Evolutionary conservation across 148 eudicot genomes (phyloP), one percentile per base, ranked within the genome.

Genomic region (Rhododendron molle): DNA sequence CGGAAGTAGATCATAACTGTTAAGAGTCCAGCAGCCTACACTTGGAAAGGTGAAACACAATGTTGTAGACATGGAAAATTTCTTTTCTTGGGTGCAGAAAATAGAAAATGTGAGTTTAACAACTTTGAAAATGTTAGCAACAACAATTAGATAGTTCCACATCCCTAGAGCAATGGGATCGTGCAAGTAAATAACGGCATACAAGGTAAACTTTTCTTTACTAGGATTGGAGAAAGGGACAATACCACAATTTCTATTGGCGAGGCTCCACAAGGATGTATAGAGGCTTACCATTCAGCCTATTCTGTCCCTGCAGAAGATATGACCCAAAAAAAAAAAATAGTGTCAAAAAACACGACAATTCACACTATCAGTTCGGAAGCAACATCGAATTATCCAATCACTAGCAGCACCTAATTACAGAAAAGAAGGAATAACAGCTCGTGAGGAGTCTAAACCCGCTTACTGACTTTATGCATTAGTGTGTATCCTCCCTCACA

Each of bases 201-300:
- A 14, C 52, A 4, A 26, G 30, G 44, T 43, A 77, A 77, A 77
- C 43, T 32, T 32, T 32, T 77, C 7, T 21, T 3, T 77, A 44
- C 49, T 43, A 77, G n/a, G 47, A 43, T 78, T 26, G 30, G 20
- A 84, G 34, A 7, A 18, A 3, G 34, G 34, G 26, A 15, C 36
- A n/a, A 86, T 81, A 90, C 90, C 91, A 83, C 81, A 82, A 85
- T 85, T 44, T 81, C 90, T 72, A 90, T 78, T 87, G 88, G n/a
- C 98, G 94, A 83, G 99, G 98, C 89, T 94, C 98, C 77, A 96
- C 98, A 2, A 96, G 95, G 65, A 96, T 93, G 78, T 93, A 96
- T 1, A 94, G 92, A 43, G 94, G 95, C 78, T 90, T 91, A 26
- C 95, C 95, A 30, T 88, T 90, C 81, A 92, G 86, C 87, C 88